Evolutionary conservation across 306 rosid species (phyloP).

Genomic region (Quercus rubra): DNA sequence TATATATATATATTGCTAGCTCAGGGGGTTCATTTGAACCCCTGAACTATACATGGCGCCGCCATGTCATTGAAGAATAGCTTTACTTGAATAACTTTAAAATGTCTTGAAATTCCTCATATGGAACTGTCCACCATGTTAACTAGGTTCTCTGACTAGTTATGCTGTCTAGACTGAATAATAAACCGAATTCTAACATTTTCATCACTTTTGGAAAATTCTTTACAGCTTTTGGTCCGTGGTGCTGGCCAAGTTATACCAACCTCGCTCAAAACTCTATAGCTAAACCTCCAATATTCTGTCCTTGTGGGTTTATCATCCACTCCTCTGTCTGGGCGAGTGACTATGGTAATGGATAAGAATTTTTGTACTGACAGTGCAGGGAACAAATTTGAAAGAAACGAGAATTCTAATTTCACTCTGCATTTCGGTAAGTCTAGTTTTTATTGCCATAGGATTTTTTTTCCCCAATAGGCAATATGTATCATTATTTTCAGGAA

Average conservation of each 20-base stretch:
- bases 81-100: background rate
- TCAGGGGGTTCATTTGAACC: too few species aligned
- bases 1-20: too few species aligned
- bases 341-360: too few species aligned
- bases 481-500: background rate
- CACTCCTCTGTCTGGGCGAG: too few species aligned
- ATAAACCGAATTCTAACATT: conserved; percentile 15
- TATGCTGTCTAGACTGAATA: background rate
- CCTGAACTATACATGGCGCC: too few species aligned
- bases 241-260: too few species aligned
- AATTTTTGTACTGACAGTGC: too few species aligned
- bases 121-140: background rate
- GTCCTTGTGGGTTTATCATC: too few species aligned
- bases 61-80: background rate
- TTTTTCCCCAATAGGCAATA: background rate
- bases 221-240: conserved; percentile 62
- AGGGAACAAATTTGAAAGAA: conserved; percentile 40
- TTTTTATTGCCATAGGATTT: background rate
- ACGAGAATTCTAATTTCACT: conserved; percentile 55
- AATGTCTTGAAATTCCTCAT: background rate
- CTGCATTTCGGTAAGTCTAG: conserved; percentile 69
- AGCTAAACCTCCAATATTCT: too few species aligned
- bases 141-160: background rate
- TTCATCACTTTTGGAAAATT: conserved; percentile 2
- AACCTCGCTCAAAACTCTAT: too few species aligned